Percentiles rank a stretch among this genome's conserved stretches.
Conservation (phyloP, 768 basidiomycete genomes). For the Suillus paluster region DNA sequence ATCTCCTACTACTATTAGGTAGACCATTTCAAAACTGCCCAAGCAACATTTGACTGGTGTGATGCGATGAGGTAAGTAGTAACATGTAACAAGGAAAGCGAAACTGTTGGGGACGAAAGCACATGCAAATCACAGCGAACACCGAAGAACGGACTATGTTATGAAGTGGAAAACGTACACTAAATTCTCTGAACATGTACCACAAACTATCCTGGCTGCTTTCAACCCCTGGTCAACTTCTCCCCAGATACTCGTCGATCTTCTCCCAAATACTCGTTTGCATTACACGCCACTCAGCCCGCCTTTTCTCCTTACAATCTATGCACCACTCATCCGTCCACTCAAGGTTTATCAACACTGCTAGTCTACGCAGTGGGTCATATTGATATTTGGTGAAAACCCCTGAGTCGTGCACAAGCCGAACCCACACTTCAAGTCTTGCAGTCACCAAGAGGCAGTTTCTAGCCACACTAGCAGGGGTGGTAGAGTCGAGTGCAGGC, state of each 20-base stretch:
- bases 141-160: too few species aligned
- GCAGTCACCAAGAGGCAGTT: not conserved
- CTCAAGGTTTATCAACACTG: conserved; percentile 29
- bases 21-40: too few species aligned
- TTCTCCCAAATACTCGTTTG: not conserved
- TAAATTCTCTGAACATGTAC: too few species aligned
- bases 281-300: not conserved
- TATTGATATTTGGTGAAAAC: conserved; percentile 32
- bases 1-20: too few species aligned
- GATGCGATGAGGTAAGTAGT: too few species aligned
- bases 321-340: conserved; percentile 35
- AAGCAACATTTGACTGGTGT: too few species aligned
- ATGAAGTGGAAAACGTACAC: too few species aligned
- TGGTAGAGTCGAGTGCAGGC: not conserved
- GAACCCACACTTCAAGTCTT: not conserved
- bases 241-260: not conserved
- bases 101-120: too few species aligned
- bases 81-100: too few species aligned
- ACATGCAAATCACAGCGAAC: too few species aligned
- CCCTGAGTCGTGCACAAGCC: conserved; percentile 20
- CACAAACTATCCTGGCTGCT: too few species aligned
- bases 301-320: conserved; percentile 23
- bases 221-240: not conserved
- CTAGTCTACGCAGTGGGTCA: conserved; percentile 41
- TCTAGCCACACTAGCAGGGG: not conserved